These are phyloP conservation scores for Arabidopsis hybrid DNA, from an alignment of 441 rosid genomes.

Conservation along the genomic window DNA sequence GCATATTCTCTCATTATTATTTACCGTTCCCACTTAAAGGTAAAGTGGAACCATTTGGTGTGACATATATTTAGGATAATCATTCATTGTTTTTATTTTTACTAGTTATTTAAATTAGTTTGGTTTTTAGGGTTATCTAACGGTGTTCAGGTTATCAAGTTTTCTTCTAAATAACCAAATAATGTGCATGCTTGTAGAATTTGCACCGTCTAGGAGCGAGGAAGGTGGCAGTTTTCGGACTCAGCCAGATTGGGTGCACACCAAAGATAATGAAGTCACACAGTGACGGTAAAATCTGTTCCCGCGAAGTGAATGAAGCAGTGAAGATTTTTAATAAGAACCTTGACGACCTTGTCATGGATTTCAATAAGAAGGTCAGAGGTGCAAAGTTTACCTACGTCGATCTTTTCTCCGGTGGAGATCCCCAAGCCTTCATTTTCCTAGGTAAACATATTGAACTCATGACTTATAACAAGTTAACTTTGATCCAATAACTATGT, in stretches of 20 bases:
- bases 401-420: conserved; percentile 28
- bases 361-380: conserved; percentile 36
- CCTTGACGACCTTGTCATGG: conserved; percentile 44
- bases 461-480: neutral
- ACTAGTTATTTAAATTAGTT: neutral
- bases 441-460: conserved; percentile 29
- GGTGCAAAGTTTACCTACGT: conserved; percentile 51
- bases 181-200: conserved; percentile 23
- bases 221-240: conserved; percentile 48
- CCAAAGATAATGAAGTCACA: conserved; percentile 36
- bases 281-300: conserved; percentile 44
- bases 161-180: neutral
- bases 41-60: conserved; percentile 10
- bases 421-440: neutral
- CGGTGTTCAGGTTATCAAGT: neutral
- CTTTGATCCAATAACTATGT: too few species aligned
- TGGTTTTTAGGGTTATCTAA: neutral
- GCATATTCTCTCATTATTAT: conserved; percentile 48
- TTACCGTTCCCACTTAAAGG: conserved; percentile 51
- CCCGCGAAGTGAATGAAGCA: conserved; percentile 41
- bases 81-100: neutral
- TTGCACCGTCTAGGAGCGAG: conserved; percentile 56
- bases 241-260: conserved; percentile 54
- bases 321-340: conserved; percentile 45
- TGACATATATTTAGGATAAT: neutral